Base-by-base conservation (phyloP, 208 protist genomes). In the Balamuthia mandrillaris region DNA sequence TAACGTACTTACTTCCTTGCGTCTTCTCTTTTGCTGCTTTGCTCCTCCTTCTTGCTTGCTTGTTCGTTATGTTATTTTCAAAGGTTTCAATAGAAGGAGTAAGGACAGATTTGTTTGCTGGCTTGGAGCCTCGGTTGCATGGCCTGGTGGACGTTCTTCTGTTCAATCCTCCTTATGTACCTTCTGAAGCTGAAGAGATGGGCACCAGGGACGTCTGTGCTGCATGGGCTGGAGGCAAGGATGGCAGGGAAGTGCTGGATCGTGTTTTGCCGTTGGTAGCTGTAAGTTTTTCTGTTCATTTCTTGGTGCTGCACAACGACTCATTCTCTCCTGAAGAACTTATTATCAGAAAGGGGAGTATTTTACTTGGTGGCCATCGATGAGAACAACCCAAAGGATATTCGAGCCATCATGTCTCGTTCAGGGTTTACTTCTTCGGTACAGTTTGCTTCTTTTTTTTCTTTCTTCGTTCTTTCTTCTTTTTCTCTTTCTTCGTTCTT, bases 111-210 rank as follows among this genome's bases (percentile, higher is more conserved):
- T 79, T 90, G 6, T 2, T 86, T 4, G 41, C 33, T 1, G 52
- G 75, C 10, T 14, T 90, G 5, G 82, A 84, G 18, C n/a, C n/a
- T n/a, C 39, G 84, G 29, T 4, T 83, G 0, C 31, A 42, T 10
- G 87, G 87, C 4, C 66, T 72, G n/a, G 44, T 90, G 4, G 87
- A 90, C 29, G 45, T 90, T 5, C 44, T 90, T 10, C 63, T 90
- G 37, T 90, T 90, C 41, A 90, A 90, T 35, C 87, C 87, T 29
- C 87, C 87, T 1, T 90, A 90, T 49, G 87, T 90, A 24, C 87
- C 87, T 3, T 87, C 87, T 0, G 42, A 47, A 1, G 70, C 63
- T 2, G 87, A 90, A 31, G 87, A 90, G 54, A 49, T 79, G 3
- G 35, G 33, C 5, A 72, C 42, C 10, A 79, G 63, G 51, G 83